Conservation (phyloP, 306 rosid species). For the Cyclanthera cordifolia region DNA sequence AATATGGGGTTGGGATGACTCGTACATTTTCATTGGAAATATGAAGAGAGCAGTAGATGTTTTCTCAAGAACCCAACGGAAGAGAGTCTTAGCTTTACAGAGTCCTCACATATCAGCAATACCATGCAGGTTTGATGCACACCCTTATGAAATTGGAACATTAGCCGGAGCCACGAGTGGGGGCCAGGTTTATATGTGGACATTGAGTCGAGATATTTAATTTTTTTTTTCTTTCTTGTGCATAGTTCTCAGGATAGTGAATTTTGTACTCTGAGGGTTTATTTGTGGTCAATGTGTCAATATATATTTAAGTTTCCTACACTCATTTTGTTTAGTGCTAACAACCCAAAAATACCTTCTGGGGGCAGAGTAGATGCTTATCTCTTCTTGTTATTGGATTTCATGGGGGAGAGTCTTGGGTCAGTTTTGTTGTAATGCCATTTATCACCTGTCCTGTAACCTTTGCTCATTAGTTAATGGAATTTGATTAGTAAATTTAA, state of each 20-base stretch:
- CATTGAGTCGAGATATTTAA: constrained; percentile 9
- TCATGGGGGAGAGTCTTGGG: not conserved
- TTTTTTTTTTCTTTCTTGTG: too few relatives aligned
- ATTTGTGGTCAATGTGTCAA: too few relatives aligned
- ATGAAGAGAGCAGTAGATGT: constrained; percentile 73
- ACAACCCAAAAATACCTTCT: not conserved
- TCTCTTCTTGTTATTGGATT: not conserved
- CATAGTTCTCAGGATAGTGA: not conserved
- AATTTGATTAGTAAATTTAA: not conserved
- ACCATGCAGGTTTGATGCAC: constrained; percentile 65
- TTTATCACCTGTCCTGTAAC: not conserved
- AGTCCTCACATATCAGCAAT: constrained; percentile 63
- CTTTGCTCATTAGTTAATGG: not conserved
- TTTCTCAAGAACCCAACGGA: constrained; percentile 37
- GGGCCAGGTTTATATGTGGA: constrained; percentile 42
- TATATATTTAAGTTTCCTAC: not conserved
- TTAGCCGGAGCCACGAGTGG: constrained; percentile 41
- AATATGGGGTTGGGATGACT: constrained; percentile 93
- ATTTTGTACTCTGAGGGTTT: not conserved
- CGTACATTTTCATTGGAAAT: constrained; percentile 57
- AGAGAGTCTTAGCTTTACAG: constrained; percentile 32
- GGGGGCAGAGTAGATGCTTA: not conserved
- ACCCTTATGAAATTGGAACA: constrained; percentile 37
- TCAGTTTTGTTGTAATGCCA: not conserved
- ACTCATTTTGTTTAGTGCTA: not conserved